These are phyloP conservation scores for Ailanthus altissimus DNA, from an alignment of 345 rosid genomes.

Conservation along the genomic window DNA sequence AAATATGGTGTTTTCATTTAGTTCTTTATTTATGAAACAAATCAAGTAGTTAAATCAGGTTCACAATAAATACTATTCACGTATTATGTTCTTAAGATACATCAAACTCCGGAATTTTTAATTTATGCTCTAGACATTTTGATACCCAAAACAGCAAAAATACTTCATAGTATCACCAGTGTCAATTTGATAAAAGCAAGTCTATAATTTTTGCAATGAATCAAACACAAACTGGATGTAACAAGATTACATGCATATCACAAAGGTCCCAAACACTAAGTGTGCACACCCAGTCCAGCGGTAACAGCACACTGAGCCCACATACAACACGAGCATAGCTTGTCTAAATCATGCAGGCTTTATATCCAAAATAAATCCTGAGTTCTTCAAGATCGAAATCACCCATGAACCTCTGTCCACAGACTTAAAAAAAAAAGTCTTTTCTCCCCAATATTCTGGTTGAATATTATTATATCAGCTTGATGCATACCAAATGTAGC, in stretches of 20 bases:
- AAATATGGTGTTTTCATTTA: too few species aligned
- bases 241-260: not conserved
- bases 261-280: not conserved
- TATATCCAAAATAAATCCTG: not conserved
- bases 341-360: not conserved
- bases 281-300: not conserved
- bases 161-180: not conserved
- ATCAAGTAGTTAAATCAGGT: too few species aligned
- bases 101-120: too few species aligned
- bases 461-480: not conserved
- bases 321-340: not conserved
- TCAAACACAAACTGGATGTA: not conserved
- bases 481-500: not conserved
- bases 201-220: not conserved
- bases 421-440: not conserved
- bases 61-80: too few species aligned
- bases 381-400: conserved; percentile 1
- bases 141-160: not conserved
- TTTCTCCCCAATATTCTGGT: not conserved
- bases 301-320: not conserved
- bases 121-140: conserved; percentile 4
- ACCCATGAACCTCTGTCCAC: not conserved
- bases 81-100: too few species aligned
- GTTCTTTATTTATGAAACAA: too few species aligned
- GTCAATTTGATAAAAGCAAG: not conserved